Percentiles rank a stretch among this genome's conserved stretches.
phyloP scores from a whole-genome alignment of 495 filamentous ascomycete species.

The Hypoxylon rickii region DNA sequence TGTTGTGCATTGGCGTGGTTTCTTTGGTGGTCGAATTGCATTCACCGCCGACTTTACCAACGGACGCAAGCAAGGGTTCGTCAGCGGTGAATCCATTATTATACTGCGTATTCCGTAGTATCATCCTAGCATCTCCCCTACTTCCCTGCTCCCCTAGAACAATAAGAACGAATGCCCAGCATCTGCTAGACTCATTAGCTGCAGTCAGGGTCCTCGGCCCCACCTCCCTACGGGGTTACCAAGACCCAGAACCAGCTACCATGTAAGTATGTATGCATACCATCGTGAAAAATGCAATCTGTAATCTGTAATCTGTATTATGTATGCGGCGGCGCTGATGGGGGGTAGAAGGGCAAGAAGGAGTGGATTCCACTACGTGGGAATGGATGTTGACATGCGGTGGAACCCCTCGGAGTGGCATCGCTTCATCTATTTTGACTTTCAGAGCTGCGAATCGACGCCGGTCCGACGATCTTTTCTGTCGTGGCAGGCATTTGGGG shows the following conservation, averaged over 20 bases:
- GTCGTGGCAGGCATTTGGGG: conserved; percentile 1
- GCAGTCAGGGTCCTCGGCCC: conserved; percentile 33
- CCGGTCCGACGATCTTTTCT: conserved; percentile 14
- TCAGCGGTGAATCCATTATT: conserved; percentile 24
- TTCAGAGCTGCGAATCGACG: conserved; percentile 6
- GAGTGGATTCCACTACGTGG: too few relatives aligned
- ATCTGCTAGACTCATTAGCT: conserved; percentile 17
- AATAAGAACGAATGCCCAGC: too few relatives aligned
- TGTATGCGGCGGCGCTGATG: conserved; percentile 9
- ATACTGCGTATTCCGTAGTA: too few relatives aligned
- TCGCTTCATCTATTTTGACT: conserved; percentile 4
- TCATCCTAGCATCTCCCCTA: too few relatives aligned
- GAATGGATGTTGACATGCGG: background rate
- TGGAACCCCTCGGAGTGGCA: conserved; percentile 21
- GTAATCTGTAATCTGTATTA: background rate
- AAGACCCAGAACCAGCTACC: conserved; percentile 15
- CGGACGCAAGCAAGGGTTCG: conserved; percentile 25
- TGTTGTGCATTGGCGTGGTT: conserved; percentile 5
- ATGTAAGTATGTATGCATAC: conserved; percentile 8
- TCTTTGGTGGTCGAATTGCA: conserved; percentile 7
- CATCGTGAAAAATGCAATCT: conserved; percentile 28
- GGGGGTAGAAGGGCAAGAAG: background rate
- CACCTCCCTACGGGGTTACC: conserved; percentile 25
- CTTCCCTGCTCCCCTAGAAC: too few relatives aligned
- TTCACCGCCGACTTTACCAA: conserved; percentile 27